Evolutionary conservation across 2,329 filamentous ascomycete species (phyloP), one percentile per base, ranked within the genome.

Genomic region (Pseudogymnoascus verrucosus): DNA sequence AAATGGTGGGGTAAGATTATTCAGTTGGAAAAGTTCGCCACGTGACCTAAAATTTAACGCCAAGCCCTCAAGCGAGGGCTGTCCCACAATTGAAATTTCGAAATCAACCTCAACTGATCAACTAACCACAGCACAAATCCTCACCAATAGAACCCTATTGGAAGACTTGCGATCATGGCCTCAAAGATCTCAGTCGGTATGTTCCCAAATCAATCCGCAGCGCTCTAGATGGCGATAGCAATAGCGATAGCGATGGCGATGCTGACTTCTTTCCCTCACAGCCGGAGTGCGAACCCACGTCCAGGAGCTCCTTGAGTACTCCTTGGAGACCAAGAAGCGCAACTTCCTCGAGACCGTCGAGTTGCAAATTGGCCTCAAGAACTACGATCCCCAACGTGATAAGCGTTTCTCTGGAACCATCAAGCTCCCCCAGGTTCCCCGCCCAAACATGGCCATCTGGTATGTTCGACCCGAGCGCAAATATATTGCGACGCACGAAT

Each of bases 331-430:
- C 80, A 96, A 96, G 89, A 96, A 96, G 90, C 85, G 92, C 75
- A 96, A 96, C 87, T 97, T 96, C 84, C 85, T 96, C 78, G 91
- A 95, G 85, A 93, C 90, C 77, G 91, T 96, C 79, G 89, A 92
- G 80, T 89, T 90, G 73, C 86, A 91, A 80, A 95, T 96, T 84
- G 91, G 91, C 79, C 88, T 96, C 78, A 96, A 96, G 90, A 96
- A 96, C 89, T 96, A 96, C 84, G 90, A 99, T 79, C 93, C 95
- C 77, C 85, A 98, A 89, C 93, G 95, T 91, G 95, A 99, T 85
- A 99, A 99, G 93, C 93, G 93, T 96, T 99, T 99, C 93, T 96
- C 91, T 65, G 95, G 95, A 81, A 98, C 95, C 80, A 90, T 99
- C 85, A 92, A 89, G 84, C 90, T 98, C 76, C 93, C 93, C 72